Evolutionary conservation across 2,329 filamentous ascomycete species (phyloP).

Genomic region (Ustilaginoidea virens): DNA sequence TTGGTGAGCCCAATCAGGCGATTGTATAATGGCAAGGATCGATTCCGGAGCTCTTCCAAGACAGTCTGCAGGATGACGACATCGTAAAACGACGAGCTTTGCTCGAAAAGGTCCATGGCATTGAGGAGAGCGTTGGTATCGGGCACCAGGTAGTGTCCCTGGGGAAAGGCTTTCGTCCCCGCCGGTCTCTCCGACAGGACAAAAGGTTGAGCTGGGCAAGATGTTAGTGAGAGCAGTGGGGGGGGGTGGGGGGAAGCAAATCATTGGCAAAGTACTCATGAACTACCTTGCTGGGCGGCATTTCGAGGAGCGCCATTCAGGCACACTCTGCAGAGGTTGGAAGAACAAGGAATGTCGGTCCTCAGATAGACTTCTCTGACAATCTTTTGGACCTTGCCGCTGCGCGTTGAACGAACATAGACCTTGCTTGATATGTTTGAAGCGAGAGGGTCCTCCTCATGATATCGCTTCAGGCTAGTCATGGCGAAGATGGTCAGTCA

Average conservation of each 20-base stretch:
- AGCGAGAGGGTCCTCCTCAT: slow-evolving; percentile 36
- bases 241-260: no score
- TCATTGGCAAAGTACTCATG: neutral
- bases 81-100: slow-evolving; percentile 82
- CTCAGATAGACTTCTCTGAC: slow-evolving; percentile 91
- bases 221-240: no score
- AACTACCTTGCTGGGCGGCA: slow-evolving; percentile 59
- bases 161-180: slow-evolving; percentile 65
- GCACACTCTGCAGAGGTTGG: slow-evolving; percentile 69
- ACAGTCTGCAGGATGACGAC: slow-evolving; percentile 95
- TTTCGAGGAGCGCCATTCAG: slow-evolving; percentile 60
- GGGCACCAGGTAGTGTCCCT: slow-evolving; percentile 86
- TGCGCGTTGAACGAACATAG: slow-evolving; percentile 87
- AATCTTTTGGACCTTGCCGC: slow-evolving; percentile 96
- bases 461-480: slow-evolving; percentile 49
- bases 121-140: slow-evolving; percentile 93
- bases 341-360: slow-evolving; percentile 95
- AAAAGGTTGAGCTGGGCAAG: slow-evolving; percentile 58
- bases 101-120: slow-evolving; percentile 94
- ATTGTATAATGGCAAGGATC: slow-evolving; percentile 89
- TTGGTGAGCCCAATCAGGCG: slow-evolving; percentile 80
- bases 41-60: slow-evolving; percentile 86
- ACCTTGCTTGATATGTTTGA: slow-evolving; percentile 86
- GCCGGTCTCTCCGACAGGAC: slow-evolving; percentile 80
- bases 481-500: slow-evolving; percentile 24